These are phyloP conservation scores for Chlorophyllum brunneum DNA, from an alignment of 768 basidiomycete genomes.

Conservation along the genomic window DNA sequence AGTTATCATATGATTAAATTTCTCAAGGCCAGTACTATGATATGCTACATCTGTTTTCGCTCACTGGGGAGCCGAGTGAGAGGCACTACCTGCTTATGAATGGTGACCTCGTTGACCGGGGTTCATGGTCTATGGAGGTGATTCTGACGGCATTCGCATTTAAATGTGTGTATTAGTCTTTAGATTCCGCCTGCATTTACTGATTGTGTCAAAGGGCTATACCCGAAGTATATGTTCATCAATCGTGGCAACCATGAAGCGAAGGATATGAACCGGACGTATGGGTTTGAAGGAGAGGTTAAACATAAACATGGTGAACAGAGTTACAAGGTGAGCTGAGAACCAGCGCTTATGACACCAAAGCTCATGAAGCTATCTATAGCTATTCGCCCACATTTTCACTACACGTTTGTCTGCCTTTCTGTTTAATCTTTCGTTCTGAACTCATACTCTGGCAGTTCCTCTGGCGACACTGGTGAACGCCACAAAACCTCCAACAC, in stretches of 20 bases:
- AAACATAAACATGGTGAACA: slow-evolving; percentile 97
- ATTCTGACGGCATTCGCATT: slow-evolving; percentile 91
- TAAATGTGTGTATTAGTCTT: slow-evolving; percentile 67
- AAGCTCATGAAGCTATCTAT: not conserved
- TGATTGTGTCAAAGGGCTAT: slow-evolving; percentile 63
- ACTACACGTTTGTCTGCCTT: slow-evolving; percentile 61
- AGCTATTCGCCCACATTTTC: slow-evolving; percentile 94
- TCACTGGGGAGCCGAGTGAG: slow-evolving; percentile 82
- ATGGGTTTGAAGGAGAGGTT: slow-evolving; percentile 94
- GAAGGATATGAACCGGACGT: slow-evolving; percentile 93
- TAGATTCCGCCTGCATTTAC: slow-evolving; percentile 2
- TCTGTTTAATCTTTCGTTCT: not conserved
- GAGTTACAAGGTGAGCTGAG: slow-evolving; percentile 70
- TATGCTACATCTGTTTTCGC: slow-evolving; percentile 77
- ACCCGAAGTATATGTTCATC: slow-evolving; percentile 85
- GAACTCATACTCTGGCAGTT: slow-evolving; percentile 43
- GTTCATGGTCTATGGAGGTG: slow-evolving; percentile 94
- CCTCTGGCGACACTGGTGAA: slow-evolving; percentile 85
- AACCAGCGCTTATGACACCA: not conserved
- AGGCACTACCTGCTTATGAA: slow-evolving; percentile 90
- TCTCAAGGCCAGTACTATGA: slow-evolving; percentile 89
- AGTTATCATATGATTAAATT: slow-evolving; percentile 5
- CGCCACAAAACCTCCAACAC: slow-evolving; percentile 58
- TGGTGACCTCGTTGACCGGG: slow-evolving; percentile 95
- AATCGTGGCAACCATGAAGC: slow-evolving; percentile 98